Percentiles rank a stretch among this genome's conserved stretches.
Evolutionary conservation across 805 yeast genomes (phyloP).

Genomic region (Candida schatavii): DNA sequence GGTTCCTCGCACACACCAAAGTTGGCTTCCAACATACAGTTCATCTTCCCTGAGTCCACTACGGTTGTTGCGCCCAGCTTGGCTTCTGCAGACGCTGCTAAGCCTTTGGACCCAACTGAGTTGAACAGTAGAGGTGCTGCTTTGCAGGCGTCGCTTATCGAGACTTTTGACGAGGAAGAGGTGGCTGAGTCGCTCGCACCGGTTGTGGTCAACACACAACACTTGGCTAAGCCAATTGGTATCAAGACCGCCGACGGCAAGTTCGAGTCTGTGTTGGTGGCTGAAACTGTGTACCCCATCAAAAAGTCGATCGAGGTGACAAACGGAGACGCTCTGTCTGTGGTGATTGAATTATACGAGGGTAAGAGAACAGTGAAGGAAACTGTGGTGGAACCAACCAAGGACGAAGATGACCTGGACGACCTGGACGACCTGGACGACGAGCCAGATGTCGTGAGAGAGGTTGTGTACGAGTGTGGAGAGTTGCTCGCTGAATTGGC

Average conservation of each 20-base stretch:
- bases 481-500: slow-evolving; percentile 75
- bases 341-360: slow-evolving; percentile 72
- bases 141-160: slow-evolving; percentile 86
- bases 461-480: slow-evolving; percentile 71
- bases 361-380: slow-evolving; percentile 83
- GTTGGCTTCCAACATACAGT: slow-evolving; percentile 69
- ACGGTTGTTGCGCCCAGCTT: slow-evolving; percentile 71
- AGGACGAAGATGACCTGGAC: slow-evolving; percentile 51
- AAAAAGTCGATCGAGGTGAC: slow-evolving; percentile 68
- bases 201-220: slow-evolving; percentile 84
- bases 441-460: slow-evolving; percentile 85
- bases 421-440: slow-evolving; percentile 54
- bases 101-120: slow-evolving; percentile 86
- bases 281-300: slow-evolving; percentile 89
- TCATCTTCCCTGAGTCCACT: slow-evolving; percentile 78
- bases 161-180: slow-evolving; percentile 80
- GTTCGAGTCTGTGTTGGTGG: slow-evolving; percentile 69
- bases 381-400: slow-evolving; percentile 70
- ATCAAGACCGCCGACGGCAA: slow-evolving; percentile 68
- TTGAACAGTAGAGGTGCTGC: slow-evolving; percentile 93
- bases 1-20: slow-evolving; percentile 93
- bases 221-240: slow-evolving; percentile 81
- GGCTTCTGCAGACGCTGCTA: no score
- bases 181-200: slow-evolving; percentile 78
- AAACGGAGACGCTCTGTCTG: slow-evolving; percentile 56